Evolutionary conservation across 164 flowering plant genomes (phyloP).

Genomic region (Protea cynaroides): DNA sequence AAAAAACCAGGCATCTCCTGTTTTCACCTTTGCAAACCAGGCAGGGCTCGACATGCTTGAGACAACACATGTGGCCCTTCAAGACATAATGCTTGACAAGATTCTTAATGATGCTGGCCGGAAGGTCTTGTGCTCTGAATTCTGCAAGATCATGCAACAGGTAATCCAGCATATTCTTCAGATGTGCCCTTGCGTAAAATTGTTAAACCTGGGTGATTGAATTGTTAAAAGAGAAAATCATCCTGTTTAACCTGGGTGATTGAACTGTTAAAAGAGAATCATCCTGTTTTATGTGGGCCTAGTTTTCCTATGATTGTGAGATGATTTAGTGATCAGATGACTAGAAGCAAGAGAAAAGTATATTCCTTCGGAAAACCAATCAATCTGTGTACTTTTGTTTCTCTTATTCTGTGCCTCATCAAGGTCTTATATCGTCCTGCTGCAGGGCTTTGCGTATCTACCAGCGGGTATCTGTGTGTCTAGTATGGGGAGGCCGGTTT

Average conservation of each 20-base stretch:
- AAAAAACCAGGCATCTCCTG: slow-evolving; percentile 58
- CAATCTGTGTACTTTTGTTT: no score
- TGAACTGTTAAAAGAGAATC: no score
- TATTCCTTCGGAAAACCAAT: no score
- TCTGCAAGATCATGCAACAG: slow-evolving; percentile 67
- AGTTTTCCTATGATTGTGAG: no score
- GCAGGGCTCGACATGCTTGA: slow-evolving; percentile 84
- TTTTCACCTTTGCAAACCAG: slow-evolving; percentile 69
- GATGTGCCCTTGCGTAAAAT: no score
- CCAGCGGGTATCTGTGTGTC: slow-evolving; percentile 72
- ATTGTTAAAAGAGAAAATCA: no score
- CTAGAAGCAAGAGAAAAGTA: no score
- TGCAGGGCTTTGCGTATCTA: slow-evolving; percentile 69
- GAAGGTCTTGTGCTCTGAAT: slow-evolving; percentile 48
- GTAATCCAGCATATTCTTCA: slow-evolving; percentile 14
- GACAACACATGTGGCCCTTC: slow-evolving; percentile 68
- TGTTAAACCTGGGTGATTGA: no score
- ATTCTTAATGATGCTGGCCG: slow-evolving; percentile 56
- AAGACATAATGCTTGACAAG: slow-evolving; percentile 69
- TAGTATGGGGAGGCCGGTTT: slow-evolving; percentile 72
- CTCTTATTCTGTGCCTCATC: no score
- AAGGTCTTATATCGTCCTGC: background rate
- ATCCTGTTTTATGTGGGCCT: no score
- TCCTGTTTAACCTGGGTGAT: no score
- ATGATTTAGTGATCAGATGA: no score